Evolutionary conservation across 176 grass and related monocot species (phyloP).

Genomic region (Hordeum vulgare): DNA sequence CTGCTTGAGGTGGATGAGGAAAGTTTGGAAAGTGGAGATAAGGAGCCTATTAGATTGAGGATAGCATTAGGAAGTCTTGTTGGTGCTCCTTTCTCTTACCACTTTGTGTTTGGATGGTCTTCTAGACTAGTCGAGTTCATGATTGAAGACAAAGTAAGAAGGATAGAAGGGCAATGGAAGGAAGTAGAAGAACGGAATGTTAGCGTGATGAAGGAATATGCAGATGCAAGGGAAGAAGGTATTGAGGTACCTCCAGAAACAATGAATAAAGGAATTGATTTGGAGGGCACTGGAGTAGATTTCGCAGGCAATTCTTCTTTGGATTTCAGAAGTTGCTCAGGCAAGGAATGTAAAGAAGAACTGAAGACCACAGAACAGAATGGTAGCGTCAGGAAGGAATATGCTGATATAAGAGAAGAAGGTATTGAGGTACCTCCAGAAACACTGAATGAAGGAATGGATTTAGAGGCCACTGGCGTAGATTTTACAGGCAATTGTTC

Average conservation of each 20-base stretch:
- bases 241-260: slow-evolving; percentile 12
- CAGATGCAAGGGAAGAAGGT: background rate
- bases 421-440: slow-evolving; percentile 1
- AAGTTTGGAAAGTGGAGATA: slow-evolving; percentile 19
- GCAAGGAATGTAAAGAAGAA: background rate
- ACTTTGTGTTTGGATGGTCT: slow-evolving; percentile 20
- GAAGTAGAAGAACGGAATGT: background rate
- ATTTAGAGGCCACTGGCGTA: background rate
- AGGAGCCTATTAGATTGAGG: slow-evolving; percentile 36
- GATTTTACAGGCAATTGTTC: background rate
- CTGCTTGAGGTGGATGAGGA: slow-evolving; percentile 29
- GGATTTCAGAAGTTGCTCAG: background rate
- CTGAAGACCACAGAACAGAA: background rate
- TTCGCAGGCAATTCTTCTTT: background rate
- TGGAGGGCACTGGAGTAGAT: background rate
- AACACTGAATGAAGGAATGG: background rate
- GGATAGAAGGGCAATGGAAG: background rate
- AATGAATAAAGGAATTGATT: background rate
- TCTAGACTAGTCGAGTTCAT: slow-evolving; percentile 14
- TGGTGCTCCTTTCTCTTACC: slow-evolving; percentile 15
- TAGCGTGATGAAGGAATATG: background rate
- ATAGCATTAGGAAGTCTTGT: background rate
- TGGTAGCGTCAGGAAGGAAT: background rate
- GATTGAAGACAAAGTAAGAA: slow-evolving; percentile 7
- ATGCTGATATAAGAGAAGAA: background rate